Evolutionary conservation across 2,329 filamentous ascomycete genomes (phyloP).

Genomic region (Fusarium protoensiforme): DNA sequence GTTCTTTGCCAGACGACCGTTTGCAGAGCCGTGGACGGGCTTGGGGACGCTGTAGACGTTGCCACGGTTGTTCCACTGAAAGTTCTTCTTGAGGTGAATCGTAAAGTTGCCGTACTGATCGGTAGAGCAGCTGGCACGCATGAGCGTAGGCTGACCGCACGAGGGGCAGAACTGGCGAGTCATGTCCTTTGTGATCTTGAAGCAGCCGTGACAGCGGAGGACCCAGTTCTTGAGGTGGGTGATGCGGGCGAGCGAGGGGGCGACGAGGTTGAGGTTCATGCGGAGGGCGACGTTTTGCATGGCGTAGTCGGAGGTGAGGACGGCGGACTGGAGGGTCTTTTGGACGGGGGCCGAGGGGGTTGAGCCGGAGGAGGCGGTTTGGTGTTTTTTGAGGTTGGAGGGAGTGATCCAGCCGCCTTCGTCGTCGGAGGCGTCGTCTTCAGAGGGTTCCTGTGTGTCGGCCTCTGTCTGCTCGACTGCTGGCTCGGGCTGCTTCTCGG

Average conservation of each 20-base stretch:
- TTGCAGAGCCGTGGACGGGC: slow-evolving; percentile 82
- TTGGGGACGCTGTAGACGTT: slow-evolving; percentile 95
- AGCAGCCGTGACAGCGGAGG: slow-evolving; percentile 93
- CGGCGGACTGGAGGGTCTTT: slow-evolving; percentile 83
- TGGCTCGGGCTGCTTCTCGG: not conserved
- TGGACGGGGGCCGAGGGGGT: slow-evolving; percentile 63
- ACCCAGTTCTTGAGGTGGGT: slow-evolving; percentile 89
- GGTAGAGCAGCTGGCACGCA: slow-evolving; percentile 86
- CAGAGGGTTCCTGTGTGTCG: slow-evolving; percentile 5
- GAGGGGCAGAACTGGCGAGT: slow-evolving; percentile 90
- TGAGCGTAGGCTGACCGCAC: slow-evolving; percentile 89
- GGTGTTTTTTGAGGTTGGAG: slow-evolving; percentile 87
- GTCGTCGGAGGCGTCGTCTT: slow-evolving; percentile 61
- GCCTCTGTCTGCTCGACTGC: slow-evolving; percentile 12
- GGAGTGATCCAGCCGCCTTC: slow-evolving; percentile 94
- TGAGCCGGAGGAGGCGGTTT: slow-evolving; percentile 70
- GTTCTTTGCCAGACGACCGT: slow-evolving; percentile 75
- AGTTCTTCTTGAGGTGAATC: slow-evolving; percentile 91
- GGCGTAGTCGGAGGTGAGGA: slow-evolving; percentile 94
- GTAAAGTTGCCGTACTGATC: slow-evolving; percentile 83
- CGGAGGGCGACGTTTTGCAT: slow-evolving; percentile 98
- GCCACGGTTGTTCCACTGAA: slow-evolving; percentile 94
- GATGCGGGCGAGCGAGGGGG: slow-evolving; percentile 81
- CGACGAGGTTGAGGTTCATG: slow-evolving; percentile 92
- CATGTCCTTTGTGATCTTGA: slow-evolving; percentile 85